Conservation (phyloP, 768 basidiomycete species). For the Glaciozyma martinii region DNA sequence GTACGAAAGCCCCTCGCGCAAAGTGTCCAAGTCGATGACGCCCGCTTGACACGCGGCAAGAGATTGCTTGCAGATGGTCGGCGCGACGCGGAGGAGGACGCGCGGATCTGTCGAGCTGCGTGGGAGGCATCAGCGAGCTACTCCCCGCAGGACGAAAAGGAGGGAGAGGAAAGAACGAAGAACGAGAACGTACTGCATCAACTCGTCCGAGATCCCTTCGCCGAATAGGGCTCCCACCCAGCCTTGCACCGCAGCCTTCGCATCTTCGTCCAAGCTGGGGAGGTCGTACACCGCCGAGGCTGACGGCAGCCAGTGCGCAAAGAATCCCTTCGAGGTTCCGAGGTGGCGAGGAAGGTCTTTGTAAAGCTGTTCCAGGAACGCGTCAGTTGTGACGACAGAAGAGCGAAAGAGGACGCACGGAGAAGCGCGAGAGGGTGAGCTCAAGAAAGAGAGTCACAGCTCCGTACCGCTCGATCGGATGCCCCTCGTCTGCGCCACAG, state of each 20-base stretch:
- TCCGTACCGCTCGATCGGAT: slow-evolving; percentile 24
- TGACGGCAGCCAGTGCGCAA: slow-evolving; percentile 9
- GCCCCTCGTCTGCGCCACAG: slow-evolving; percentile 8
- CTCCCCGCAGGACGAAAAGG: background rate
- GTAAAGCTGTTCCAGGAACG: slow-evolving; percentile 3
- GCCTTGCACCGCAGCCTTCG: slow-evolving; percentile 10
- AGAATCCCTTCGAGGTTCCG: slow-evolving; percentile 13
- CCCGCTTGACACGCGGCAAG: slow-evolving; percentile 37
- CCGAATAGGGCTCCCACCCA: slow-evolving; percentile 32
- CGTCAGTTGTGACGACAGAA: background rate
- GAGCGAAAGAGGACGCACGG: background rate
- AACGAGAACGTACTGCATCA: slow-evolving; percentile 26
- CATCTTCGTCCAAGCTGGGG: slow-evolving; percentile 1
- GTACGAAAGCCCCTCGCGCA: slow-evolving; percentile 41
- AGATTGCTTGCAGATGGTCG: slow-evolving; percentile 41
- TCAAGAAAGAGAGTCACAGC: slow-evolving; percentile 16
- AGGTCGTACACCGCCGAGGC: slow-evolving; percentile 5
- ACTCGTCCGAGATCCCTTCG: slow-evolving; percentile 35
- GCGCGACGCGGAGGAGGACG: slow-evolving; percentile 38
- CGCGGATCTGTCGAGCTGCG: slow-evolving; percentile 38
- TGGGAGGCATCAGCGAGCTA: background rate
- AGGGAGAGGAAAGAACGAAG: background rate
- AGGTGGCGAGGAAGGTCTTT: slow-evolving; percentile 21
- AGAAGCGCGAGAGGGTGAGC: slow-evolving; percentile 15
- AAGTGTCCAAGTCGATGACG: slow-evolving; percentile 40